Percentiles rank a stretch among this genome's conserved stretches.
Evolutionary conservation across 1,284 basidiomycete genomes (phyloP).

Genomic region (Phaffia rhodozyma): DNA sequence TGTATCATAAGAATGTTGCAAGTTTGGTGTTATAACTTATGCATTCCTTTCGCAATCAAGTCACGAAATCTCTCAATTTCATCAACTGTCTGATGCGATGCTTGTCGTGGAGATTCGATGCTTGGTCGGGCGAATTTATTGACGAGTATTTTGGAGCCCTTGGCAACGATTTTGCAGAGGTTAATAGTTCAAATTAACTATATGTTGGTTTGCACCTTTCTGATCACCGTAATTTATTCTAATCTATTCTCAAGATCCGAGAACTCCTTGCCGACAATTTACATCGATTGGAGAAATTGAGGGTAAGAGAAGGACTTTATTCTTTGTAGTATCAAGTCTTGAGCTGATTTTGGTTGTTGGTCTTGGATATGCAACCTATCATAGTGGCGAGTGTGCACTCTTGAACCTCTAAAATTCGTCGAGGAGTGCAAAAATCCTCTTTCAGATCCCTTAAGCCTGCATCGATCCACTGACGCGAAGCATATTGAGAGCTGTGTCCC

Average conservation of each 20-base stretch:
- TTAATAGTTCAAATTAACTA: conserved; percentile 27
- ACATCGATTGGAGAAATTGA: conserved; percentile 55
- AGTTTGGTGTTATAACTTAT: no score
- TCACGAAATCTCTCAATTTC: conserved; percentile 15
- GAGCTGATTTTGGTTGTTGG: conserved; percentile 6
- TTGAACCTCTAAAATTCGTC: conserved; percentile 53
- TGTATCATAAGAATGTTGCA: conserved; percentile 47
- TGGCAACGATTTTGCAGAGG: conserved; percentile 72
- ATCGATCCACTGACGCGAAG: conserved; percentile 47
- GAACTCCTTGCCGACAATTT: conserved; percentile 57
- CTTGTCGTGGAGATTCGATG: conserved; percentile 62
- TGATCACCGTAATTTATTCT: conserved; percentile 6
- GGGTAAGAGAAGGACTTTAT: conserved; percentile 39
- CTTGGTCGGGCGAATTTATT: conserved; percentile 55
- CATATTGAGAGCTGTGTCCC: conserved; percentile 46
- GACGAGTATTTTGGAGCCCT: conserved; percentile 61
- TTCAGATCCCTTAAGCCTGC: conserved; percentile 59
- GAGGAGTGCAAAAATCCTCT: conserved; percentile 48
- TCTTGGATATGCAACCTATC: conserved; percentile 26
- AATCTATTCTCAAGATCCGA: conserved; percentile 45
- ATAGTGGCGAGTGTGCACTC: conserved; percentile 51
- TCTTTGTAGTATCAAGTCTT: background rate
- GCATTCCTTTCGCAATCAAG: background rate
- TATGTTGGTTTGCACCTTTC: conserved; percentile 33
- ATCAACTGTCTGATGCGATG: conserved; percentile 48